phyloP scores from a whole-genome alignment of 768 basidiomycete genomes.

The Cantharellus anzutake region DNA sequence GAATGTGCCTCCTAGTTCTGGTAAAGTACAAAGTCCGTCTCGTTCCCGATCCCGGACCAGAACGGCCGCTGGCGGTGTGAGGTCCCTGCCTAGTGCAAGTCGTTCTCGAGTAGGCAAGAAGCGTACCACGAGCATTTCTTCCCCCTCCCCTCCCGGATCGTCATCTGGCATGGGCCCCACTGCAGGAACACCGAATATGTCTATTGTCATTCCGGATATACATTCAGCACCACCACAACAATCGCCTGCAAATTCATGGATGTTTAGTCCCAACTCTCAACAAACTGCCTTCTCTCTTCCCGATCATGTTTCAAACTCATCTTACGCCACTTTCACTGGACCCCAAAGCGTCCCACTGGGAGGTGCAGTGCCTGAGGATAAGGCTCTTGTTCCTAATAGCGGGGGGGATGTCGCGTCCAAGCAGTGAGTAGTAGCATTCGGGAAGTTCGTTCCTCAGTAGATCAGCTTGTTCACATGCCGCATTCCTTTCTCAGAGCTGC shows the following conservation, averaged over 20 bases:
- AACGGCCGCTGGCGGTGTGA: constrained; percentile 17
- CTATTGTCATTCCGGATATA: constrained; percentile 4
- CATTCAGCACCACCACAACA: constrained; percentile 5
- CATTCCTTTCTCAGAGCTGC: constrained; percentile 20
- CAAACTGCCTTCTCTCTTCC: neutral
- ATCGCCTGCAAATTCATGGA: constrained; percentile 1
- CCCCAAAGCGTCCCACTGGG: neutral
- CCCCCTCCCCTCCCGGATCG: constrained; percentile 20
- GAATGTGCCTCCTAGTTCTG: constrained; percentile 19
- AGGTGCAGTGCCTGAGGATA: constrained; percentile 10
- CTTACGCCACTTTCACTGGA: neutral
- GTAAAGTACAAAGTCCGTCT: constrained; percentile 18
- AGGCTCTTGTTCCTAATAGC: constrained; percentile 2
- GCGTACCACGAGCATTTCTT: constrained; percentile 28
- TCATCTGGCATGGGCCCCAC: constrained; percentile 25
- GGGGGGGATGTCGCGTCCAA: constrained; percentile 19
- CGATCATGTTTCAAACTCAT: neutral
- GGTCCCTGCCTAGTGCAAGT: neutral
- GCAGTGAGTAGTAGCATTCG: constrained; percentile 18
- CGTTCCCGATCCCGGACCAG: constrained; percentile 24
- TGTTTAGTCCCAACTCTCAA: constrained; percentile 4
- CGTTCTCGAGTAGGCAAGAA: constrained; percentile 1
- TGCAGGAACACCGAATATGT: constrained; percentile 19
- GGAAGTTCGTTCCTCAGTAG: neutral
- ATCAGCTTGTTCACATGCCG: neutral